Base-by-base conservation (phyloP, 768 basidiomycete species). In the Mycena metata region DNA sequence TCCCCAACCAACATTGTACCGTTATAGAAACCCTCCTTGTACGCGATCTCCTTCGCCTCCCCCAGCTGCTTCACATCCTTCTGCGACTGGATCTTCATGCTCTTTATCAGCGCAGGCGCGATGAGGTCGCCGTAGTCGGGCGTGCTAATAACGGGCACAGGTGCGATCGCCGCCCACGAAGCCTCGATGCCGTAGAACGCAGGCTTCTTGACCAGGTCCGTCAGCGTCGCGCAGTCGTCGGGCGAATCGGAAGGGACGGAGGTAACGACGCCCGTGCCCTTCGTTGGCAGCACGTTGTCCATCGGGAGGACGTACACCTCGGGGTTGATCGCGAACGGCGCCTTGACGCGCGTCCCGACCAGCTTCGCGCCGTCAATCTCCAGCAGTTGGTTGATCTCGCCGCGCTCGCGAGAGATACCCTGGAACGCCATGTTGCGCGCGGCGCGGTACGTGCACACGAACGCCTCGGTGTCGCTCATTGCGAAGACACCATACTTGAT, bases 361-460 rank as follows among this genome's bases (percentile, higher is more conserved):
- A 99, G 82, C 67, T 88, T 88, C 12, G 88, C 79, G 10, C 98
- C 98, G 43, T 89, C 88, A 63, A 99, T 83, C 78, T 95, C 92
- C 17, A 87, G 80, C 58, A 98, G 81, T 76, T 94, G 89, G 52
- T 89, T 83, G 60, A 93, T 81, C 70, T 93, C 84, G 21, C 94
- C 96, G 1, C 90, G 89, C 5, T 86, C 85, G 5, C 88, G 85
- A 65, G 91, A 91, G 60, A 90, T 89, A 13, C 95, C 95, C 81
- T 99, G 96, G 89, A 91, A 98, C 0, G 96, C 89, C 96, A 99
- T 98, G 79, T 98, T 99, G n/a, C 97, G 90, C 7, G 95, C 96
- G 0, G 96, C 90, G 50, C 96, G 94, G 66, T 90, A 80, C 13
- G 96, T 96, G 80, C 94, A 91, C 6, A 99, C 83, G 83, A 92